phyloP scores from a whole-genome alignment of 2,329 filamentous ascomycete genomes.

The Alternaria ventricosa region DNA sequence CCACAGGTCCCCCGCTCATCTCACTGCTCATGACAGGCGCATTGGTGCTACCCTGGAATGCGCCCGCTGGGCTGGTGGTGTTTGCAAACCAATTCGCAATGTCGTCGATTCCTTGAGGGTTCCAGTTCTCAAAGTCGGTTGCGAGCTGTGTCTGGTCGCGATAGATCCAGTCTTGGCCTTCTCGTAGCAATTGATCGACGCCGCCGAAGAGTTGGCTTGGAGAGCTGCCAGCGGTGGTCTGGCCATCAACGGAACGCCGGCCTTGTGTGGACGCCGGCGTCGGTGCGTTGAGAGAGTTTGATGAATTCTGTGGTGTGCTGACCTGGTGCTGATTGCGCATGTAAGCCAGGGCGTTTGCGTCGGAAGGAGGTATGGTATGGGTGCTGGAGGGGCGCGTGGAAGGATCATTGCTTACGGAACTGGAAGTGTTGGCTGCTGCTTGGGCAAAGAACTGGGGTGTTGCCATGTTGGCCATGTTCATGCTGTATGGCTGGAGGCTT shows the following conservation, averaged over 20 bases:
- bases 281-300: slow-evolving; percentile 22
- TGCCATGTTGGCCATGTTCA: slow-evolving; percentile 31
- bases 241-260: slow-evolving; percentile 36
- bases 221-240: slow-evolving; percentile 44
- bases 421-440: slow-evolving; percentile 22
- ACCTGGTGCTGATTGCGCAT: slow-evolving; percentile 39
- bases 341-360: slow-evolving; percentile 39
- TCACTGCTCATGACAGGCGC: slow-evolving; percentile 2
- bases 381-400: slow-evolving; percentile 35
- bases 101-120: slow-evolving; percentile 36
- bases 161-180: slow-evolving; percentile 68
- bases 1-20: slow-evolving; percentile 28
- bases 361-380: slow-evolving; percentile 42
- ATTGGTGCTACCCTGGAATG: slow-evolving; percentile 6
- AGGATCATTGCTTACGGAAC: slow-evolving; percentile 30
- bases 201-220: slow-evolving; percentile 64
- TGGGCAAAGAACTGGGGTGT: slow-evolving; percentile 36
- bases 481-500: slow-evolving; percentile 39
- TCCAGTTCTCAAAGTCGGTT: slow-evolving; percentile 69
- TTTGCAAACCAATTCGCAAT: slow-evolving; percentile 40
- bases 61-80: slow-evolving; percentile 19
- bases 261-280: slow-evolving; percentile 33
- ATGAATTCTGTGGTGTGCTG: slow-evolving; percentile 18
- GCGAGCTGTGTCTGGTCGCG: slow-evolving; percentile 67
- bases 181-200: slow-evolving; percentile 66